These are phyloP conservation scores for Yamadazyma mexicana DNA, from an alignment of 1,139 yeast species.

Conservation along the genomic window DNA sequence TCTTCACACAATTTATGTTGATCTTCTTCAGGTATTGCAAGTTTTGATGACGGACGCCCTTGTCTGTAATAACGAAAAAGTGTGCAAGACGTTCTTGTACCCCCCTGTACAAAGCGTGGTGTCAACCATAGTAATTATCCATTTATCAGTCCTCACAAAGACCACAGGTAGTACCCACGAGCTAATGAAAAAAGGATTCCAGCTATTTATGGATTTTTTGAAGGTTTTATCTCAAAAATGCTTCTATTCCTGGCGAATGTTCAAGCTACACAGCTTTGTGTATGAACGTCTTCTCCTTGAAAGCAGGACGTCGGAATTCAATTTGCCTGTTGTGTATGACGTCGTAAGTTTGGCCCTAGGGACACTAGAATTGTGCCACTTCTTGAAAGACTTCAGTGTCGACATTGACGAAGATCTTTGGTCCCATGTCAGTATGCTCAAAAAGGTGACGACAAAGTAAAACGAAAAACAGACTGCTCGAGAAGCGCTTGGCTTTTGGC, in stretches of 20 bases:
- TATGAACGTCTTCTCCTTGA: neutral
- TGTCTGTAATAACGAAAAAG: neutral
- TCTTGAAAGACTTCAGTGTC: conserved; percentile 2
- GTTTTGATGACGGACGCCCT: neutral
- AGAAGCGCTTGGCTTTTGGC: no score
- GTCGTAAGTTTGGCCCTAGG: conserved; percentile 2
- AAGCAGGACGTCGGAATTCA: neutral
- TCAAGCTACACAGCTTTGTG: conserved; percentile 4
- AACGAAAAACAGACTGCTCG: no score
- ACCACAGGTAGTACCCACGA: conserved; percentile 2
- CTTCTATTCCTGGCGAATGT: conserved; percentile 9
- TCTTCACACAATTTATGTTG: neutral
- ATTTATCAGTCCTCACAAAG: conserved; percentile 1
- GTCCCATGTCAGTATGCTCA: conserved; percentile 4
- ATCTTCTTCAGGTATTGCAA: neutral
- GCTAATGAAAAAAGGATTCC: conserved; percentile 1
- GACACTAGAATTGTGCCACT: conserved; percentile 3
- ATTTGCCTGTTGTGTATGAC: neutral
- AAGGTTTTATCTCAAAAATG: conserved; percentile 1
- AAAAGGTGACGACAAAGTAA: neutral
- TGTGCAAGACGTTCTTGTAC: conserved; percentile 1
- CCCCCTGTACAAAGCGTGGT: conserved; percentile 4
- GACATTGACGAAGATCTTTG: conserved; percentile 6
- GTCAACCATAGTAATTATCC: conserved; percentile 1
- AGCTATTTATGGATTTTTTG: conserved; percentile 3